Conservation (phyloP, 2,329 filamentous ascomycete genomes). For the Aspergillus japonicus region DNA sequence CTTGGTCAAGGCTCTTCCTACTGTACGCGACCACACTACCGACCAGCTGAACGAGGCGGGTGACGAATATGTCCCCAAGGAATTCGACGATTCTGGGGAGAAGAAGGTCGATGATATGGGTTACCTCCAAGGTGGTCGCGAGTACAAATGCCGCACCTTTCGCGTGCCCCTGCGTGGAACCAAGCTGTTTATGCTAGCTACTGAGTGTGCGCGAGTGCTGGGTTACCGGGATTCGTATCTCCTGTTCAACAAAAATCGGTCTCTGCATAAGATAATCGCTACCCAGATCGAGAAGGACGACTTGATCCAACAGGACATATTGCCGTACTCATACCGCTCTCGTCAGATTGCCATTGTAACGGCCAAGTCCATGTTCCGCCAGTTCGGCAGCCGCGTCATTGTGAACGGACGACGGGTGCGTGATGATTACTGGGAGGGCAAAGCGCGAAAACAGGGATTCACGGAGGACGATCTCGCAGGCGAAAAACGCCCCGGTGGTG, state of each 20-base stretch:
- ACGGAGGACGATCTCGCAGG: conserved; percentile 94
- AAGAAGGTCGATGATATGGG: conserved; percentile 87
- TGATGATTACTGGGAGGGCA: conserved; percentile 98
- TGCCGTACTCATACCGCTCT: conserved; percentile 97
- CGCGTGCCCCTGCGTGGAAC: conserved; percentile 85
- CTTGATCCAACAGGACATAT: conserved; percentile 87
- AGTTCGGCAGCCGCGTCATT: conserved; percentile 94
- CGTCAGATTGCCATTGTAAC: conserved; percentile 98
- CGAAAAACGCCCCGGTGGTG: conserved; percentile 92
- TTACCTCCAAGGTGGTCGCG: conserved; percentile 74
- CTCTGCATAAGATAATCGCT: conserved; percentile 95
- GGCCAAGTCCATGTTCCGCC: conserved; percentile 95
- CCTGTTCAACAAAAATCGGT: conserved; percentile 97
- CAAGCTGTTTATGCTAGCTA: conserved; percentile 98
- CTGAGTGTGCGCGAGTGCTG: conserved; percentile 89
- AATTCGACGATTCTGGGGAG: conserved; percentile 89
- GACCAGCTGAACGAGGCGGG: conserved; percentile 86
- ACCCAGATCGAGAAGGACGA: conserved; percentile 96
- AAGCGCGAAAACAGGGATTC: conserved; percentile 95
- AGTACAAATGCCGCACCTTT: conserved; percentile 92
- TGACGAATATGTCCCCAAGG: conserved; percentile 92
- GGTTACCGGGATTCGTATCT: conserved; percentile 97
- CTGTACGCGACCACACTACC: conserved; percentile 93
- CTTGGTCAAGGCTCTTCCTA: conserved; percentile 89
- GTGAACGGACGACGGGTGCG: conserved; percentile 84